phyloP scores from a whole-genome alignment of 2,329 filamentous ascomycete species.

The Xylariaceae sp. region DNA sequence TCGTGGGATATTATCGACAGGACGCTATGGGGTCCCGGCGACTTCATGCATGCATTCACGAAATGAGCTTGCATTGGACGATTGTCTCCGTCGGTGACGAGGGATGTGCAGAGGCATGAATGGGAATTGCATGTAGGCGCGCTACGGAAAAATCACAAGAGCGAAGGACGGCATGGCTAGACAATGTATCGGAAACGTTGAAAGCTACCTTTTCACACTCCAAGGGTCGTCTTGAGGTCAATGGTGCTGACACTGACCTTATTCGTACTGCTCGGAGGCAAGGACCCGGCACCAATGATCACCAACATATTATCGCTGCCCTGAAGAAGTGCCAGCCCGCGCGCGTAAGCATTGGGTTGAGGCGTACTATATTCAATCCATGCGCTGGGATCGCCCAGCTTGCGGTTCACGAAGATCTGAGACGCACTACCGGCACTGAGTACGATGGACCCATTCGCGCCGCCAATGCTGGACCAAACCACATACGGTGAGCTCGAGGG shows the following conservation, averaged over 20 bases:
- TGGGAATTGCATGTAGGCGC: too few species aligned
- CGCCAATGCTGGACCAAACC: conserved; percentile 23
- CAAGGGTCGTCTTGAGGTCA: conserved; percentile 9
- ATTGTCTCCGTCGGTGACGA: too few species aligned
- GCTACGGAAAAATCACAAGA: too few species aligned
- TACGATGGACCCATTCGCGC: conserved; percentile 22
- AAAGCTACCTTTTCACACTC: conserved; percentile 2
- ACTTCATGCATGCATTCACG: conserved; percentile 8
- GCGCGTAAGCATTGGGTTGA: conserved; percentile 17
- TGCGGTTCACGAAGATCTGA: conserved; percentile 22
- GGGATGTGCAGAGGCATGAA: too few species aligned
- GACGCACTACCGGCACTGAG: conserved; percentile 19
- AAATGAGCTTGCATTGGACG: too few species aligned
- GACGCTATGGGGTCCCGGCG: conserved; percentile 23
- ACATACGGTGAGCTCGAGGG: conserved; percentile 23
- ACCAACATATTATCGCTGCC: conserved; percentile 18
- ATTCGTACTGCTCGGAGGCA: conserved; percentile 35
- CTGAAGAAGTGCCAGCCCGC: conserved; percentile 16
- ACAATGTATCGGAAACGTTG: not conserved
- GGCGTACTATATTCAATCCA: conserved; percentile 20
- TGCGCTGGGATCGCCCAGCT: conserved; percentile 16
- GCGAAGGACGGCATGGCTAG: too few species aligned
- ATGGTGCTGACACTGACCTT: conserved; percentile 20
- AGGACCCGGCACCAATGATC: conserved; percentile 31
- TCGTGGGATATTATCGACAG: conserved; percentile 19